phyloP scores from a whole-genome alignment of 192 early-diverging fungal genomes.

The Backusella luteola region DNA sequence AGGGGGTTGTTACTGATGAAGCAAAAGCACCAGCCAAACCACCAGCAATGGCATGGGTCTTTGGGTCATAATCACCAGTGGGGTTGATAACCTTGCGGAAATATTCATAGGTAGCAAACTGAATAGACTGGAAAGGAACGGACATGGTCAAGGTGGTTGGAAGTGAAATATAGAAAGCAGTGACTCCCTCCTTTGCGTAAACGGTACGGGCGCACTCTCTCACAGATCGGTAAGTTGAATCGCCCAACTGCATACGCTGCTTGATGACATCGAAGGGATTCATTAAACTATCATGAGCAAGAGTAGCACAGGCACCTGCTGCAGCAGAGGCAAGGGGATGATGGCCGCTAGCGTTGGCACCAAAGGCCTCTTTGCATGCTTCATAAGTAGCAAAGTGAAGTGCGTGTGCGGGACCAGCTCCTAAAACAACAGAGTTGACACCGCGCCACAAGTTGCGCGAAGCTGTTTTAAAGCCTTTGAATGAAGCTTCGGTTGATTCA shows the following conservation, averaged over 20 bases:
- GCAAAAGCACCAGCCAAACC: slow-evolving; percentile 88
- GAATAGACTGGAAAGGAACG: slow-evolving; percentile 92
- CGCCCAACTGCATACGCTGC: slow-evolving; percentile 91
- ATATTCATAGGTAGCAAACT: slow-evolving; percentile 92
- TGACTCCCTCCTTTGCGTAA: slow-evolving; percentile 70
- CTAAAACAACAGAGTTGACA: slow-evolving; percentile 88
- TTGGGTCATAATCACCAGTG: slow-evolving; percentile 75
- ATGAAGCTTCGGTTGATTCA: slow-evolving; percentile 44
- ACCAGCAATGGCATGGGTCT: slow-evolving; percentile 81
- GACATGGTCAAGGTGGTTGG: slow-evolving; percentile 94
- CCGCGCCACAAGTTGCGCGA: slow-evolving; percentile 81
- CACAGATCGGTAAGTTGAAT: slow-evolving; percentile 68
- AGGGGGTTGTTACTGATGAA: slow-evolving; percentile 81
- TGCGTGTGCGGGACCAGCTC: slow-evolving; percentile 93
- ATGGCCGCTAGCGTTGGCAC: slow-evolving; percentile 51
- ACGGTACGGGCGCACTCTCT: slow-evolving; percentile 69
- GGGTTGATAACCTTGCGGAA: slow-evolving; percentile 84
- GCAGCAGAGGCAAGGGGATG: slow-evolving; percentile 68
- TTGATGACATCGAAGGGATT: slow-evolving; percentile 98
- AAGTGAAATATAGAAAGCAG: slow-evolving; percentile 91
- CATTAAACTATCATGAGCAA: slow-evolving; percentile 86
- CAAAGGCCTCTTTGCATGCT: slow-evolving; percentile 77
- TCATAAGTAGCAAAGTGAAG: slow-evolving; percentile 95
- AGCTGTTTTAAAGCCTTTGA: slow-evolving; percentile 13
- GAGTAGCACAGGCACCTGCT: slow-evolving; percentile 87